Percentiles rank a stretch among this genome's conserved stretches.
phyloP scores from a whole-genome alignment of 1,139 yeast genomes.

The Diutina rugosa region DNA sequence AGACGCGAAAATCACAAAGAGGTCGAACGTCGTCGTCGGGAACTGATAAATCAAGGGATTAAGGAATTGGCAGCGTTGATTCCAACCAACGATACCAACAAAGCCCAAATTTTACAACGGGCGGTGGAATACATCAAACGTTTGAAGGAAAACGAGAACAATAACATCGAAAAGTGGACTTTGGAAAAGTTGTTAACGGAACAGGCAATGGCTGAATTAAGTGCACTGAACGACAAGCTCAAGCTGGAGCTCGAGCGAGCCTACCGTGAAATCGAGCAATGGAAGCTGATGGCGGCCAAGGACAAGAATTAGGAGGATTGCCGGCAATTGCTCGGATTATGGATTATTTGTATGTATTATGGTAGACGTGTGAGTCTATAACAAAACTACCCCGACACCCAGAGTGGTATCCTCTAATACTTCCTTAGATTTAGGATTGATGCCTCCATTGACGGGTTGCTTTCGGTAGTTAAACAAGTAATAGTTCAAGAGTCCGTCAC shows the following conservation, averaged over 20 bases:
- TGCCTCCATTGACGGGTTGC: conserved; percentile 71
- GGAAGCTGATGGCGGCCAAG: conserved; percentile 14
- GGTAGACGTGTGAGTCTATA: conserved; percentile 19
- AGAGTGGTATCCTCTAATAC: conserved; percentile 44
- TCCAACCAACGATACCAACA: conserved; percentile 84
- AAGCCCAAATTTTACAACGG: conserved; percentile 76
- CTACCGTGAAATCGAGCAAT: conserved; percentile 81
- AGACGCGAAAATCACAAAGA: conserved; percentile 92
- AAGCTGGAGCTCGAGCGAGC: conserved; percentile 77
- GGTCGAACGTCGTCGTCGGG: conserved; percentile 93
- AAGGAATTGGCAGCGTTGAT: conserved; percentile 69
- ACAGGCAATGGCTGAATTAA: conserved; percentile 75
- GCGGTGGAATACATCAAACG: conserved; percentile 85
- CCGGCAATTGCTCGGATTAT: background rate
- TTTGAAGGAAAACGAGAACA: conserved; percentile 77
- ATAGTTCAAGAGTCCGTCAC: conserved; percentile 86
- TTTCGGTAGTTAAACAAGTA: conserved; percentile 85
- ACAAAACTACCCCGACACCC: conserved; percentile 82
- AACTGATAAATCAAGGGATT: conserved; percentile 81
- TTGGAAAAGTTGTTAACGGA: conserved; percentile 83
- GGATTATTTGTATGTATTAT: background rate
- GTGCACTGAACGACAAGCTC: conserved; percentile 66
- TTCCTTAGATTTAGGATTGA: conserved; percentile 39
- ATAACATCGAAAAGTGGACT: conserved; percentile 87
- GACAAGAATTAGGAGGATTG: background rate